A percentile compares a stretch with the other conserved stretches of the same genome.
Conservation (phyloP, 495 filamentous ascomycete genomes). For the Penicillium roqueforti region DNA sequence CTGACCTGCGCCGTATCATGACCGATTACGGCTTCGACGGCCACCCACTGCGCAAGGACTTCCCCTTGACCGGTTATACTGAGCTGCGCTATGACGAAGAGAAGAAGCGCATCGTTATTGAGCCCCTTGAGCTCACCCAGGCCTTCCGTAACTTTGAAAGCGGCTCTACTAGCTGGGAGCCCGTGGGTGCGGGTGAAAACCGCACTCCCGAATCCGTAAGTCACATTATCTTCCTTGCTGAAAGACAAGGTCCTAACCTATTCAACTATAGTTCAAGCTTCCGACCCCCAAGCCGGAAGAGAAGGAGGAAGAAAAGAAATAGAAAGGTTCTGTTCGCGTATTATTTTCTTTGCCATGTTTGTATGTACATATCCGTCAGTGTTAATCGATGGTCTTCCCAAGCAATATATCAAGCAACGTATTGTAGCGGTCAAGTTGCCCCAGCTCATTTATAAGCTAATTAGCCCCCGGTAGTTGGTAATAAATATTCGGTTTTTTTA, state of each 20-base stretch:
- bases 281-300: conserved; percentile 93
- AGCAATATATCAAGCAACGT: not conserved
- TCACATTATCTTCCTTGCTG: not conserved
- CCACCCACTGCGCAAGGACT: conserved; percentile 95
- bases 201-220: conserved; percentile 70
- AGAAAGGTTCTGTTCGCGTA: conserved; percentile 46
- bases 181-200: conserved; percentile 77
- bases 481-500: not conserved
- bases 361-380: conserved; percentile 45
- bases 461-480: too few relatives aligned
- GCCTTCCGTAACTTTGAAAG: conserved; percentile 99
- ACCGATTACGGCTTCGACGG: conserved; percentile 99
- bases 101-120: conserved; percentile 98
- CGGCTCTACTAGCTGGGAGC: conserved; percentile 72
- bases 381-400: conserved; percentile 33
- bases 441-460: not conserved
- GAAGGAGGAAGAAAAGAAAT: conserved; percentile 93
- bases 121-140: conserved; percentile 95
- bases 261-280: conserved; percentile 66
- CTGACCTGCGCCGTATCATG: conserved; percentile 97
- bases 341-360: conserved; percentile 36
- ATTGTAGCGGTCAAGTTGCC: not conserved
- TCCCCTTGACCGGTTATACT: conserved; percentile 96
- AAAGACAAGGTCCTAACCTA: conserved; percentile 7
- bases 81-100: conserved; percentile 98